Evolutionary conservation across 805 yeast genomes (phyloP), one percentile per base, ranked within the genome.

Genomic region (Spathaspora arborariae): DNA sequence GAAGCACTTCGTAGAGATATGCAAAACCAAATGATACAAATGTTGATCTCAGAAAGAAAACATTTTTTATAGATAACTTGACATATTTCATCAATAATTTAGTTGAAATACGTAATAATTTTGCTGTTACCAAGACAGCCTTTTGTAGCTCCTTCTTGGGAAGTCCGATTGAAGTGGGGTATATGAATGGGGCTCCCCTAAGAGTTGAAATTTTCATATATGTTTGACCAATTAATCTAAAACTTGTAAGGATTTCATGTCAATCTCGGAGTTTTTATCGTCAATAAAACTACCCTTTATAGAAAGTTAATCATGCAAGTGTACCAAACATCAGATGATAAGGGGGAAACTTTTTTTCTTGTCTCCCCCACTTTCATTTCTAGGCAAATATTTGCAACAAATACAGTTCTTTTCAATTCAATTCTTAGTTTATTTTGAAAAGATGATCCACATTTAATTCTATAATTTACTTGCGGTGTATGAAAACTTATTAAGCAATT

Each of bases 1-100:
- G 68, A 6, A 59, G 41, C 18, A 54, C 53, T 19, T 63, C 58
- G 43, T 59, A 64, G 11, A 61, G 34, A 43, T 62, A 62, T 11
- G 68, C 60, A 20, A 60, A 56, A 10, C 57, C 26, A 42, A 61
- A 62, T 6, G 68, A 21, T 9, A 15, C 37, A 10, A 46, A 26
- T 11, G 38, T 21, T 11, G 49, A 46, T 27, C 21, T 18, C 24
- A 36, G 49, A 7, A 34, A 26, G 34, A 45, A 39, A 30, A 30
- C 18, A 30, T 30, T 9, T 16, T 30, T 30, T 30, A 30, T 30
- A 5, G 35, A 30, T 10, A 30, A 13, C n/a, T 16, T 30, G 8
- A 13, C n/a, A 13, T 30, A 30, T 30, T 15, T 30, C n/a, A 30
- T 30, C 35, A 30, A 13, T 30, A 30, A 3, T 2, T 3, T 16